A percentile compares a stretch with the other conserved stretches of the same genome.
These are phyloP conservation scores for Kalmusia sp. DNA, from an alignment of 2,329 filamentous ascomycete species.

Conservation along the genomic window DNA sequence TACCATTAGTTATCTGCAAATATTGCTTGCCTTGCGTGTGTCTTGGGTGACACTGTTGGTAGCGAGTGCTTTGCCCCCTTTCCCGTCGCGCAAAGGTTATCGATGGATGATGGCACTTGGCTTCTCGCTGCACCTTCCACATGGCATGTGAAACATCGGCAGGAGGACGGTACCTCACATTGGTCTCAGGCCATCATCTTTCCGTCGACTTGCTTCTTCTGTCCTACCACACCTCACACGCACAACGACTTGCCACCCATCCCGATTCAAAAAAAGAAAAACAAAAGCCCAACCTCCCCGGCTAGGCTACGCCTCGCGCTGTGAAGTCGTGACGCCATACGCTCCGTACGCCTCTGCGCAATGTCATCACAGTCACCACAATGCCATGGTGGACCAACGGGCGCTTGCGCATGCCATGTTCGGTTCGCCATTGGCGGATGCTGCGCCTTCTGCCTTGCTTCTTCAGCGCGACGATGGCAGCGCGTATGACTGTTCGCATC, in stretches of 20 bases:
- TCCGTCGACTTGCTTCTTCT: slow-evolving; percentile 12
- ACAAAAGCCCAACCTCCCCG: slow-evolving; percentile 1
- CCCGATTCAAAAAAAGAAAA: slow-evolving; percentile 1
- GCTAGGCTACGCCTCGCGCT: neutral
- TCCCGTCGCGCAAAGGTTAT: too few species aligned
- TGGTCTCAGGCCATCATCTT: slow-evolving; percentile 19
- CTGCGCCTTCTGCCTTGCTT: slow-evolving; percentile 12
- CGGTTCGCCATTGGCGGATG: slow-evolving; percentile 16
- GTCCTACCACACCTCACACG: slow-evolving; percentile 19
- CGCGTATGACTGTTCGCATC: slow-evolving; percentile 15
- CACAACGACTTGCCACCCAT: neutral
- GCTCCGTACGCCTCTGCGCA: slow-evolving; percentile 8
- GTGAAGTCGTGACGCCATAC: slow-evolving; percentile 8
- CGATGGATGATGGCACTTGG: slow-evolving; percentile 12
- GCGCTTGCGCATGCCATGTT: slow-evolving; percentile 17
- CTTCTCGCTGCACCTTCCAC: slow-evolving; percentile 29
- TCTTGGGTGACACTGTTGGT: too few species aligned
- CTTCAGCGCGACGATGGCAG: slow-evolving; percentile 1
- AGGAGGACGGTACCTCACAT: slow-evolving; percentile 24
- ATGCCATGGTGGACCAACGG: slow-evolving; percentile 13
- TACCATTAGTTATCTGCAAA: slow-evolving; percentile 20
- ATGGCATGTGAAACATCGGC: slow-evolving; percentile 37
- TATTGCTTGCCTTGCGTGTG: too few species aligned
- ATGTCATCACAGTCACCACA: slow-evolving; percentile 18
- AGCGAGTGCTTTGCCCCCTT: too few species aligned